Evolutionary conservation across 352 stramenopile genomes (phyloP).

Genomic region (Pythium oligandrum): DNA sequence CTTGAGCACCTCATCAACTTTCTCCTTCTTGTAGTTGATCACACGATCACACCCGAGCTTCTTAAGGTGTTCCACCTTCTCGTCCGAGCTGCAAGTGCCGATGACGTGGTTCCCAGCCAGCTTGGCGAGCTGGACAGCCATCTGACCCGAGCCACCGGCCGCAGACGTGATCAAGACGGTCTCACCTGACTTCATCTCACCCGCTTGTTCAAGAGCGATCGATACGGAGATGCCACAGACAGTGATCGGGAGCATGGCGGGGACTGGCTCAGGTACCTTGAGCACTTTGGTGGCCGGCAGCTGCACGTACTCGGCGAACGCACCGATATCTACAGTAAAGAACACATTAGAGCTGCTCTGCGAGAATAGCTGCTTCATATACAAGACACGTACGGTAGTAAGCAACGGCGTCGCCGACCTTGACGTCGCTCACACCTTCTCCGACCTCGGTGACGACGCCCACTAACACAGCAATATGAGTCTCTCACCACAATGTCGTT

Average conservation of each 20-base stretch:
- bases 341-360: no score
- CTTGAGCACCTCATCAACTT: slow-evolving; percentile 48
- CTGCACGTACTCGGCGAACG: slow-evolving; percentile 17
- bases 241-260: slow-evolving; percentile 18
- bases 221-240: slow-evolving; percentile 37
- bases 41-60: slow-evolving; percentile 65
- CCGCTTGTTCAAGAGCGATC: slow-evolving; percentile 46
- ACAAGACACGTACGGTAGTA: no score
- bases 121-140: slow-evolving; percentile 83
- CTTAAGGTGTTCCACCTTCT: slow-evolving; percentile 81
- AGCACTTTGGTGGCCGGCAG: slow-evolving; percentile 9
- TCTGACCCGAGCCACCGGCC: no score
- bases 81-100: slow-evolving; percentile 72
- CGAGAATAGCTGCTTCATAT: no score
- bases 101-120: slow-evolving; percentile 78
- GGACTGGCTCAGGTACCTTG: slow-evolving; percentile 8
- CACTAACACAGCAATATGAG: no score
- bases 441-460: slow-evolving; percentile 25
- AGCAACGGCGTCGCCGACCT: slow-evolving; percentile 25
- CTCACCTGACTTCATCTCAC: slow-evolving; percentile 50
- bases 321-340: slow-evolving; percentile 18
- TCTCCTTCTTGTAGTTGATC: slow-evolving; percentile 86
- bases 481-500: no score
- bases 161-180: slow-evolving; percentile 65
- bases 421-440: slow-evolving; percentile 17